Evolutionary conservation across 371 early-diverging fungal species (phyloP).

Genomic region (Mortierella sp.): DNA sequence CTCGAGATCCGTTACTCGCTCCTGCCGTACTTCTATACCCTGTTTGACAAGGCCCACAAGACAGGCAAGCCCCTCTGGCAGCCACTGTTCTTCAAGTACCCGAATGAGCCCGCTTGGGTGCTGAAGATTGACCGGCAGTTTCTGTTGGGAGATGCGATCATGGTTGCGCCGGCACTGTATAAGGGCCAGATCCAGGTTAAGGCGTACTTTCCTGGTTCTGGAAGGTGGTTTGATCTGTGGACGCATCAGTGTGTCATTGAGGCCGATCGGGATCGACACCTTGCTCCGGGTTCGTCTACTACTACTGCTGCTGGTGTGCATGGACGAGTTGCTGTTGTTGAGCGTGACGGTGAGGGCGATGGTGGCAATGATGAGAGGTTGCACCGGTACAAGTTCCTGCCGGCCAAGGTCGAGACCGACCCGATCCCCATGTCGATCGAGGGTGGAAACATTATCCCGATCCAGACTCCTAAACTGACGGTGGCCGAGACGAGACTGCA

Average conservation of each 20-base stretch:
- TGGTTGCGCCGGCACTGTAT: constrained; percentile 69
- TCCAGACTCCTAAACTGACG: constrained; percentile 64
- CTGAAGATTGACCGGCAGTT: constrained; percentile 67
- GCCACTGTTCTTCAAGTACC: constrained; percentile 72
- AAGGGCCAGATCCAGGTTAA: constrained; percentile 58
- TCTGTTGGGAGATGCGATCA: constrained; percentile 67
- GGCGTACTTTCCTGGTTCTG: constrained; percentile 63
- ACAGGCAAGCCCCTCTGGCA: constrained; percentile 66
- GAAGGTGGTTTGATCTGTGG: constrained; percentile 66
- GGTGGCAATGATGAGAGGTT: constrained; percentile 1
- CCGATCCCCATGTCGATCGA: constrained; percentile 58
- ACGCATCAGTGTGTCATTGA: constrained; percentile 37
- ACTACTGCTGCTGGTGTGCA: no score
- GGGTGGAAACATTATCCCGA: constrained; percentile 62
- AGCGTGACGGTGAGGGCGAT: not conserved
- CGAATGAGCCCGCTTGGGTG: constrained; percentile 49
- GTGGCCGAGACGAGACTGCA: constrained; percentile 61
- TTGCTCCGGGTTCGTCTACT: not conserved
- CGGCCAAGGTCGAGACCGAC: constrained; percentile 20
- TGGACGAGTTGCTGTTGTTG: no score
- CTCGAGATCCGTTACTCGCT: constrained; percentile 72
- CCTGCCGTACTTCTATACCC: constrained; percentile 75
- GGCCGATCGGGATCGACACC: not conserved
- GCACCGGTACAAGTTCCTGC: constrained; percentile 32
- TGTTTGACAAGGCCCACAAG: constrained; percentile 62